A percentile compares a stretch with the other conserved stretches of the same genome.
Conservation (phyloP, 2,329 filamentous ascomycete genomes). For the Calonectria hawksworthii region DNA sequence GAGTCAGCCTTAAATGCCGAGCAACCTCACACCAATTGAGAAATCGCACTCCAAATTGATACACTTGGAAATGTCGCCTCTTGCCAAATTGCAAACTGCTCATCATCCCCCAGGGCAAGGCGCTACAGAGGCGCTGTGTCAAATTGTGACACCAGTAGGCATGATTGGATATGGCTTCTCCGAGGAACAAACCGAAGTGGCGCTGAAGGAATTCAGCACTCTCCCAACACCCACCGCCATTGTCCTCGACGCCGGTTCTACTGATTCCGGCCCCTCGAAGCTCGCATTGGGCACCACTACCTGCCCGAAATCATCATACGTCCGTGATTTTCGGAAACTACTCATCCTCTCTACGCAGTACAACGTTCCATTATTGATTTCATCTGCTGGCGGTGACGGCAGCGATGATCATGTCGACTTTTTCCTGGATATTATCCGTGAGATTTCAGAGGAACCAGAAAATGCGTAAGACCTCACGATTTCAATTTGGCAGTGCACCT, state of each 20-base stretch:
- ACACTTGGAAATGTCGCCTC: too few species aligned
- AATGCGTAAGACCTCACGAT: background rate
- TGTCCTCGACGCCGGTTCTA: constrained; percentile 2
- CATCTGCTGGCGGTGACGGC: background rate
- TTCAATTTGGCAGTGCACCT: background rate
- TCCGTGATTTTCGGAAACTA: background rate
- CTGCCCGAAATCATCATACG: background rate
- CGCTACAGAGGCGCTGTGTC: background rate
- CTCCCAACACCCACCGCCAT: background rate
- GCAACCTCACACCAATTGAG: background rate
- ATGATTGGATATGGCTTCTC: constrained; percentile 10
- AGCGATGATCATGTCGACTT: constrained; percentile 9
- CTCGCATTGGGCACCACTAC: background rate
- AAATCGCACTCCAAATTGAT: background rate
- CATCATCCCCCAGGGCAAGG: background rate
- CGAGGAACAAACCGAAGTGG: background rate
- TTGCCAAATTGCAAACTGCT: too few species aligned
- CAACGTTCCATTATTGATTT: background rate
- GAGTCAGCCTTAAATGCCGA: background rate
- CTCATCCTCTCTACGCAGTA: background rate
- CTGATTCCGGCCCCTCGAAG: background rate
- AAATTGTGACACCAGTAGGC: background rate
- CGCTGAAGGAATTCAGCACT: background rate
- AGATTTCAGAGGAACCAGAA: background rate
- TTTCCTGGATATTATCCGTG: constrained; percentile 12